Percentiles rank a stretch among this genome's conserved stretches.
Evolutionary conservation across 192 early-diverging fungal species (phyloP).

Genomic region (Pilaira anomala): DNA sequence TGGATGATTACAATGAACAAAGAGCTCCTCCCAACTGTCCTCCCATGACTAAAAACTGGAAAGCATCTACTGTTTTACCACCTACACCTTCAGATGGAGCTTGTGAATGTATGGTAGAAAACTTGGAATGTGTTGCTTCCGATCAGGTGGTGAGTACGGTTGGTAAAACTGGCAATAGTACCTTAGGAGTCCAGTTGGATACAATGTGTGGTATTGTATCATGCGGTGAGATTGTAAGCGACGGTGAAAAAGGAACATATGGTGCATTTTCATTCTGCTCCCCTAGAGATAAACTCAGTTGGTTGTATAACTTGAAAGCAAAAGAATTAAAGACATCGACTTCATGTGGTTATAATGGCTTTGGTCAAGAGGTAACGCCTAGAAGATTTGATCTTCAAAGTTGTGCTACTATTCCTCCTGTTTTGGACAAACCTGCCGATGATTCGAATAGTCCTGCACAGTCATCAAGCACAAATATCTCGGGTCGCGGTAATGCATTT

Average conservation of each 20-base stretch:
- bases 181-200: conserved; percentile 39
- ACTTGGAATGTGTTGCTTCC: conserved; percentile 50
- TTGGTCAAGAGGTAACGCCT: conserved; percentile 15
- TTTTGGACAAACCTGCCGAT: not conserved
- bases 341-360: conserved; percentile 25
- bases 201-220: conserved; percentile 41
- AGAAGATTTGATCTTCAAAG: conserved; percentile 15
- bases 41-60: conserved; percentile 46
- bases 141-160: conserved; percentile 28
- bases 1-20: conserved; percentile 49
- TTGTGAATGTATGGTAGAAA: conserved; percentile 64
- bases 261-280: conserved; percentile 48
- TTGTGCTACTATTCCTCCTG: conserved; percentile 17
- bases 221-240: conserved; percentile 45
- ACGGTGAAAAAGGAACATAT: conserved; percentile 43
- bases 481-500: not conserved
- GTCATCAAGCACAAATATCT: no score
- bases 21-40: conserved; percentile 46
- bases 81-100: conserved; percentile 59
- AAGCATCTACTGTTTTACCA: conserved; percentile 52
- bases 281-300: conserved; percentile 44
- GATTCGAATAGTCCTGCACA: not conserved
- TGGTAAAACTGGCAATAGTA: conserved; percentile 22
- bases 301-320: conserved; percentile 42
- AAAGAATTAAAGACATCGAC: not conserved